Evolutionary conservation across 176 grass and related monocot species (phyloP).

Genomic region (Themeda triandra): DNA sequence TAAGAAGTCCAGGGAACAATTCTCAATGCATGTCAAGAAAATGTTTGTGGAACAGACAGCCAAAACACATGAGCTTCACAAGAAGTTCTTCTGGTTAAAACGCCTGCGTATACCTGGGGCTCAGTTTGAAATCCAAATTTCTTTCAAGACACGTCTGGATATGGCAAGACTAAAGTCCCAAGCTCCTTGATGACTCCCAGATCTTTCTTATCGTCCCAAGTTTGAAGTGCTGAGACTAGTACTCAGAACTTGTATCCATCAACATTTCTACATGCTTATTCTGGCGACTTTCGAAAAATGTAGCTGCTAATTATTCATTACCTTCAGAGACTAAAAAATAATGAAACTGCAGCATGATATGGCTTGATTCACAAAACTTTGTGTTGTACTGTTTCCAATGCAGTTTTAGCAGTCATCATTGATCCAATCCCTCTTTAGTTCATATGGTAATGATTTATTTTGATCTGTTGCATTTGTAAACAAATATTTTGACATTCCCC

Average conservation of each 20-base stretch:
- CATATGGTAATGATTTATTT: not conserved
- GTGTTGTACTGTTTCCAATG: not conserved
- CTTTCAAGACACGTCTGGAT: constrained; percentile 55
- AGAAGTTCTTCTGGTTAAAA: constrained; percentile 63
- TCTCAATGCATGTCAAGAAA: constrained; percentile 50
- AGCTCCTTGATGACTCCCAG: not conserved
- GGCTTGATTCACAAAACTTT: not conserved
- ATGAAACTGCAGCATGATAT: not conserved
- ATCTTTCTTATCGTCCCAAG: not conserved
- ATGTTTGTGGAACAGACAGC: constrained; percentile 31
- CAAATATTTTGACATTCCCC: not conserved
- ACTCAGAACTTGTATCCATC: not conserved
- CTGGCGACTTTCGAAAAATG: not conserved
- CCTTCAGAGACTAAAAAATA: not conserved
- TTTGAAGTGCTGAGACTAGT: not conserved
- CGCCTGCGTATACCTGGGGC: constrained; percentile 42
- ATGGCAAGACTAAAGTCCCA: not conserved
- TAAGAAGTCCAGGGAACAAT: constrained; percentile 68
- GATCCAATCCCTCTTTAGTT: not conserved
- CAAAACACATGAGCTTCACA: constrained; percentile 22
- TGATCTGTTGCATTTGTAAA: not conserved
- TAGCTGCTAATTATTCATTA: not conserved
- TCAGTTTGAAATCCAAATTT: constrained; percentile 47
- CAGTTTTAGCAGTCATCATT: not conserved
- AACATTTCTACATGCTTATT: not conserved